Evolutionary conservation across 805 yeast species (phyloP).

Genomic region (Candida peoriensis): DNA sequence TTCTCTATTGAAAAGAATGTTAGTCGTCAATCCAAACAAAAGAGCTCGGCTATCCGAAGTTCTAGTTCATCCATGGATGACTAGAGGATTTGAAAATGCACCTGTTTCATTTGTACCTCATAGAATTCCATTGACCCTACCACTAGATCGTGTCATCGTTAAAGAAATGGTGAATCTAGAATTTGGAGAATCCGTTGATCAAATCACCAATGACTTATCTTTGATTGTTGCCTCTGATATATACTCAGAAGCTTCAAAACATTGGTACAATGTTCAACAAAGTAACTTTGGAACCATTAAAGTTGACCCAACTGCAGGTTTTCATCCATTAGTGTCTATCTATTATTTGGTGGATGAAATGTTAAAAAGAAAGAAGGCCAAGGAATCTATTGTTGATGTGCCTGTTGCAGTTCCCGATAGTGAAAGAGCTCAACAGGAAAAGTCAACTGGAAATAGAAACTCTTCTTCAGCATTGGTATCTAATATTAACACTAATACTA

Average conservation of each 20-base stretch:
- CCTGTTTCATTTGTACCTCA: conserved; percentile 70
- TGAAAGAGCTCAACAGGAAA: conserved; percentile 11
- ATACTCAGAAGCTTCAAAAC: conserved; percentile 56
- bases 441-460: too few relatives aligned
- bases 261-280: conserved; percentile 42
- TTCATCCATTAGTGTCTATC: conserved; percentile 83
- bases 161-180: conserved; percentile 74
- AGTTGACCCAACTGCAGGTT: conserved; percentile 68
- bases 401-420: conserved; percentile 21
- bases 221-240: conserved; percentile 55
- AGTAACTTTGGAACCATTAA: conserved; percentile 6
- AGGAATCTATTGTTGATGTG: conserved; percentile 36
- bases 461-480: too few relatives aligned
- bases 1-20: conserved; percentile 77
- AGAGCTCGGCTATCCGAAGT: conserved; percentile 81
- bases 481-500: too few relatives aligned
- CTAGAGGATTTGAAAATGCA: conserved; percentile 72
- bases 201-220: conserved; percentile 51
- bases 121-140: conserved; percentile 68
- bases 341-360: conserved; percentile 85
- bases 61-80: conserved; percentile 92
- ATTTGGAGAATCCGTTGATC: conserved; percentile 60
- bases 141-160: conserved; percentile 62
- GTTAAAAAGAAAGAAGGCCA: conserved; percentile 61
- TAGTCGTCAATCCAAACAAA: conserved; percentile 80